phyloP scores from a whole-genome alignment of 768 basidiomycete genomes.

The Pulveroboletus sp. region DNA sequence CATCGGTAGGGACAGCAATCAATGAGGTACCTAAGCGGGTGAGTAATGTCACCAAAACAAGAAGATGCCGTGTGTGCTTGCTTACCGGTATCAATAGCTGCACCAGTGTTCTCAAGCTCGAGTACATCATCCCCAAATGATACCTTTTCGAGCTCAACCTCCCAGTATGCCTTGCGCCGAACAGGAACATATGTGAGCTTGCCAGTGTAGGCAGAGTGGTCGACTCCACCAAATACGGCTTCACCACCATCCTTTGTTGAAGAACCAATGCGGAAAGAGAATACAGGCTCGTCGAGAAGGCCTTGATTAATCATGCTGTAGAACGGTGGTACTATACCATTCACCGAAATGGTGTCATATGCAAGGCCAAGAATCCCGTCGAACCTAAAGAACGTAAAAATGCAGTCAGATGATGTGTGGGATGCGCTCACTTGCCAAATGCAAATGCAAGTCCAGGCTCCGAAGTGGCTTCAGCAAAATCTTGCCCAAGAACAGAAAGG shows the following conservation, averaged over 20 bases:
- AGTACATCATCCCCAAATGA: conserved; percentile 83
- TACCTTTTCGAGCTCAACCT: conserved; percentile 90
- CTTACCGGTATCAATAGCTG: conserved; percentile 85
- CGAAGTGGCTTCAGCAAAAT: conserved; percentile 94
- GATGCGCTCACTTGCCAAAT: conserved; percentile 75
- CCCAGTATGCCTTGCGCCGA: conserved; percentile 96
- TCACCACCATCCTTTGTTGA: conserved; percentile 90
- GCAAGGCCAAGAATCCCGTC: conserved; percentile 94
- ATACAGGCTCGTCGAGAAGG: conserved; percentile 82
- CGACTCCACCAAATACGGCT: conserved; percentile 89
- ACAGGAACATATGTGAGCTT: conserved; percentile 84
- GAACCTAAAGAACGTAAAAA: conserved; percentile 51
- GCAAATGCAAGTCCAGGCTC: conserved; percentile 98
- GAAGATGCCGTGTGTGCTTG: conserved; percentile 5
- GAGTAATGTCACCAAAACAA: background rate
- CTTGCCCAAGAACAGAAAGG: conserved; percentile 65
- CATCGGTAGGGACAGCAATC: conserved; percentile 89
- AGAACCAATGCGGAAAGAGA: conserved; percentile 89
- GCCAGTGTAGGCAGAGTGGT: conserved; percentile 73
- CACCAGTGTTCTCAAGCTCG: conserved; percentile 91
- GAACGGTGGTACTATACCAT: conserved; percentile 90
- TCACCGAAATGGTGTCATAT: conserved; percentile 95
- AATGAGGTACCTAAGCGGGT: conserved; percentile 73
- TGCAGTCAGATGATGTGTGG: background rate
- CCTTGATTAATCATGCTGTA: conserved; percentile 86